Evolutionary conservation across 176 grass and related monocot genomes (phyloP).

Genomic region (Aegilops sharonensis): DNA sequence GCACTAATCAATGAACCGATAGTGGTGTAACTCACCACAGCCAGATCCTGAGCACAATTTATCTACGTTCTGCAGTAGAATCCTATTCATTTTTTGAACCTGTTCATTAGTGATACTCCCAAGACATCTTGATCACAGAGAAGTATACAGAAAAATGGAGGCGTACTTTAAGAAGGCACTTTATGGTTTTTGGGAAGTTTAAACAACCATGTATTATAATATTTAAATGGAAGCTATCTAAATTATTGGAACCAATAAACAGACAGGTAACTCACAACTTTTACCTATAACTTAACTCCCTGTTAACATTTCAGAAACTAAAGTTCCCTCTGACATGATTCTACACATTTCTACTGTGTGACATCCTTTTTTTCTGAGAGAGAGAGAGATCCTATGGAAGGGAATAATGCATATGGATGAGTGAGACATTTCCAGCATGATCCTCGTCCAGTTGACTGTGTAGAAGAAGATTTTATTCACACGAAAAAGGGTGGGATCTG

Average conservation of each 20-base stretch:
- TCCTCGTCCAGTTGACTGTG: neutral
- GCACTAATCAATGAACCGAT: neutral
- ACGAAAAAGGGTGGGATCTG: neutral
- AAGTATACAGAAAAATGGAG: constrained; percentile 17
- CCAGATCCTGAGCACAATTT: neutral
- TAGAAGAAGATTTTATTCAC: neutral
- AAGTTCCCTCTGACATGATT: neutral
- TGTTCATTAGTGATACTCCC: neutral
- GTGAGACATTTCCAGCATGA: constrained; percentile 3
- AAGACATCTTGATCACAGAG: neutral
- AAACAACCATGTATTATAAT: neutral
- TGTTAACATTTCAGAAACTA: too few relatives aligned
- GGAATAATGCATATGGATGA: neutral
- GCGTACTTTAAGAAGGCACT: neutral
- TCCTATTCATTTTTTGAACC: too few relatives aligned
- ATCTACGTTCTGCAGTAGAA: neutral
- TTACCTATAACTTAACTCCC: neutral
- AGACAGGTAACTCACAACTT: neutral
- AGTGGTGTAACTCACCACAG: neutral
- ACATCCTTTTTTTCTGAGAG: neutral
- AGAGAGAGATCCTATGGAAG: neutral
- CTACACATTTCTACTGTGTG: neutral
- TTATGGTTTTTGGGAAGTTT: constrained; percentile 1
- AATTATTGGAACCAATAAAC: neutral
- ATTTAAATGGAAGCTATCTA: neutral